Conservation (phyloP, 2,329 filamentous ascomycete species). For the Coniochaeta sp. region DNA sequence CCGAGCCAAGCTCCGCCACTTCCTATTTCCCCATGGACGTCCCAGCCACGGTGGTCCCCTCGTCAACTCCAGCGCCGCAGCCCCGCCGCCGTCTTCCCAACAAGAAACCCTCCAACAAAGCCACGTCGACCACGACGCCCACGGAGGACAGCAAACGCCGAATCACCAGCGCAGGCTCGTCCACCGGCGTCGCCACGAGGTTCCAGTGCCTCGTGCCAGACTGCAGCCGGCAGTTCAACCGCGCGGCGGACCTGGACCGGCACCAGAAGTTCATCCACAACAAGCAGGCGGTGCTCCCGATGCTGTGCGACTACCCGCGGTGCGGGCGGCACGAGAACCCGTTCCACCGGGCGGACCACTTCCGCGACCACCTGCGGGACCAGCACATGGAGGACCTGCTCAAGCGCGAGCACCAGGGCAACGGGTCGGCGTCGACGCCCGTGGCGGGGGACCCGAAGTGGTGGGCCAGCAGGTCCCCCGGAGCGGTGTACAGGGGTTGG, state of each 20-base stretch:
- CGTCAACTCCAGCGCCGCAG: background rate
- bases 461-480: conserved; percentile 10
- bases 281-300: conserved; percentile 29
- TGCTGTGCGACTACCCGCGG: conserved; percentile 40
- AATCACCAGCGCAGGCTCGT: background rate
- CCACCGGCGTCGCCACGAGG: conserved; percentile 1
- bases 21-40: background rate
- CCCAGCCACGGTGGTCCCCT: background rate
- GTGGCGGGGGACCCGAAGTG: conserved; percentile 9
- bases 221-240: conserved; percentile 41
- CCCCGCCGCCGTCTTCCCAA: background rate
- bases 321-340: conserved; percentile 37
- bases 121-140: conserved; percentile 4
- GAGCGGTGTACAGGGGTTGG: conserved; percentile 31
- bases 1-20: background rate
- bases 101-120: background rate
- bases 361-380: conserved; percentile 47
- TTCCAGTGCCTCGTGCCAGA: conserved; percentile 29
- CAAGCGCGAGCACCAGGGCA: conserved; percentile 37
- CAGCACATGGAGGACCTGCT: conserved; percentile 48
- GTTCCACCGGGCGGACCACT: conserved; percentile 49
- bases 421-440: too few species aligned
- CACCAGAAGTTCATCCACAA: conserved; percentile 44
- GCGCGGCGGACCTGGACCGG: conserved; percentile 46
- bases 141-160: background rate